These are phyloP conservation scores for Gracilaria vermiculophylla DNA, from an alignment of 23 red algal species.

Conservation along the genomic window DNA sequence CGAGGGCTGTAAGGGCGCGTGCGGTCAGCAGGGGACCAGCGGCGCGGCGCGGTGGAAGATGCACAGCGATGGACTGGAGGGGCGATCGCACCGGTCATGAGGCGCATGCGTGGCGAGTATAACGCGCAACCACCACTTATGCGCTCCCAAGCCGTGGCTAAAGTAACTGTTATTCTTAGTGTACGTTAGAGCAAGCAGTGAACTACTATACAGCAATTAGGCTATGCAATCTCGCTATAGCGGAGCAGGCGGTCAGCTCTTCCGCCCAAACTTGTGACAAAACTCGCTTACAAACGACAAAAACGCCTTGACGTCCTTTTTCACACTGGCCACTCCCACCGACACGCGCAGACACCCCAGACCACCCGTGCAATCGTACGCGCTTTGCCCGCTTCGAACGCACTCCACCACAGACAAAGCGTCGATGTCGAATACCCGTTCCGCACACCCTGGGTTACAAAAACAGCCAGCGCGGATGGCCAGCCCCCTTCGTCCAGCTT, in stretches of 20 bases:
- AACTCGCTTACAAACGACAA: neutral
- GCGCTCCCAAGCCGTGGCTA: too few relatives aligned
- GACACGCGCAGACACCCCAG: neutral
- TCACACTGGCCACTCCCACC: neutral
- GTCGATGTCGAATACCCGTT: conserved; percentile 24
- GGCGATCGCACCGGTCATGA: too few relatives aligned
- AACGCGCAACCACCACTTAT: too few relatives aligned
- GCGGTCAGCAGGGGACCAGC: too few relatives aligned
- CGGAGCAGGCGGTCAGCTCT: neutral
- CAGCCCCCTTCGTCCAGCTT: conserved; percentile 1
- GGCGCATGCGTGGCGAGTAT: too few relatives aligned
- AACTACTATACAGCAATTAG: neutral
- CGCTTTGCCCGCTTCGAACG: neutral
- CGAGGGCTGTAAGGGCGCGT: too few relatives aligned
- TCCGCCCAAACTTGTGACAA: neutral
- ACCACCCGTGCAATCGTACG: conserved; percentile 11
- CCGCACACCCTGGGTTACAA: conserved; percentile 51
- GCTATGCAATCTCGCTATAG: neutral
- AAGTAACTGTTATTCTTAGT: too few relatives aligned
- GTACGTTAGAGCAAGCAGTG: neutral
- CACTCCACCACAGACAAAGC: neutral
- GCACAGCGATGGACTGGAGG: too few relatives aligned
- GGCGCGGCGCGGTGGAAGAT: too few relatives aligned
- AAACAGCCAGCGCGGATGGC: conserved; percentile 56
- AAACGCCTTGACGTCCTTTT: conserved; percentile 15